Evolutionary conservation across 306 rosid species (phyloP), one percentile per base, ranked within the genome.

Genomic region (Arachis stenosperma): DNA sequence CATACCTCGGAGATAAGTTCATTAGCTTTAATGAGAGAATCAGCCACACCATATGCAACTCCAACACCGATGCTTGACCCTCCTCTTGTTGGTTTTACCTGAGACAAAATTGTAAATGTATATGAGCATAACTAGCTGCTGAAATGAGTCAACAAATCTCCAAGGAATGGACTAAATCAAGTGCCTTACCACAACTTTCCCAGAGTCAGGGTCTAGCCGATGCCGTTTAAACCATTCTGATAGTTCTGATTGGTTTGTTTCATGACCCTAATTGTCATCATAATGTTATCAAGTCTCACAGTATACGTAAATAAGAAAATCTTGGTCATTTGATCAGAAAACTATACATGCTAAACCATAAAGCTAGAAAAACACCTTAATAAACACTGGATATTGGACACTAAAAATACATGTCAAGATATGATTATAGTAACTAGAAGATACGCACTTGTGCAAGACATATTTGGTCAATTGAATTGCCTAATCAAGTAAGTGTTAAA

Each of bases 41-140:
- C 97, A 42, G 43, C 79, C 78, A 91, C 87, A 62, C 98, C 98
- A 69, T 93, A 91, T 58, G 96, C 98, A 76, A 90, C 98, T 17
- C 71, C 81, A 48, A 93, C 98, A 54, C 98, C 98, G 40, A 93
- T 89, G 84, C 98, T 93, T 75, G 97, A 93, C 53, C 98, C 98
- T 63, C 94, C 98, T 76, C 82, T 88, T 57, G 86, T 82, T 86
- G 98, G 98, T 86, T 93, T 91, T 79, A 89, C 97, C 97, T 93
- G 78, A 77, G 71, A 60, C 48, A 57, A 81, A 22, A 59, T 65
- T 68, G 57, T 12, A 27, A 60, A 42, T 60, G 51, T 58, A 10
- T 37, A 70, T 64, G 29, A 44, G 56, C 58, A 69, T 56, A 78
- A 67, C 5, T 77, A 81, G 55, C 39, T 74, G 48, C 60, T 37